Base-by-base conservation (phyloP, 306 rosid genomes). In the Abrus precatorius region DNA sequence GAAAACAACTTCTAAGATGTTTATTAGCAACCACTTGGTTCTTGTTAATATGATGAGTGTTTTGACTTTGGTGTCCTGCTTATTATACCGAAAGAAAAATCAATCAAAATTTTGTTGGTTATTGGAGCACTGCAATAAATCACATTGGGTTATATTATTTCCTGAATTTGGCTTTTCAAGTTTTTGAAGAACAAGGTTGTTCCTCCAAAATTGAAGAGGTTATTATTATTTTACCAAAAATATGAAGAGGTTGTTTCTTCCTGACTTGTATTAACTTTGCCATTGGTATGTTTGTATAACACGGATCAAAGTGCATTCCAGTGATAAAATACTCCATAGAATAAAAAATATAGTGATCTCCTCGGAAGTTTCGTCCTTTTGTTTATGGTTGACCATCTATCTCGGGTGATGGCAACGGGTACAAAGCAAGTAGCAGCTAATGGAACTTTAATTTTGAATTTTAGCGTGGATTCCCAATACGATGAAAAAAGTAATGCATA, bases 371-470 rank as follows among this genome's bases (percentile, higher is more conserved):
- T 82, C 88, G 75, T 60, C 73, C 29, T 64, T 53, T 83, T 65
- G 70, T 77, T 44, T 12, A 78, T 74, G 48, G 84, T 85, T 85
- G 88, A 85, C 86, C 77, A 69, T 30, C 41, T 55, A 33, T 55
- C 40, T 36, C 13, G 4, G 33, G 76, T 67, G 81, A 67, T 68
- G 0, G 66, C 66, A 69, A 54, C 28, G 3, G 53, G 80, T 55
- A 20, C 32, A 64, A 72, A 81, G 76, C 74, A 69, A 69, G n/a
- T 30, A 13, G 72, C 85, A 67, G 47, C 68, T 76, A 7, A 20
- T 66, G 57, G 7, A 48, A 59, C 56, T 72, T 76, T 77, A 70
- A 44, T 62, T 72, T 52, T 84, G 43, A 59, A 77, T 52, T 60
- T 72, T 41, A 7, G 65, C 77, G 52, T 49, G 74, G 88, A 82